Evolutionary conservation across 1,139 yeast species (phyloP), one percentile per base, ranked within the genome.

Genomic region (Saccharomyces hybrid): DNA sequence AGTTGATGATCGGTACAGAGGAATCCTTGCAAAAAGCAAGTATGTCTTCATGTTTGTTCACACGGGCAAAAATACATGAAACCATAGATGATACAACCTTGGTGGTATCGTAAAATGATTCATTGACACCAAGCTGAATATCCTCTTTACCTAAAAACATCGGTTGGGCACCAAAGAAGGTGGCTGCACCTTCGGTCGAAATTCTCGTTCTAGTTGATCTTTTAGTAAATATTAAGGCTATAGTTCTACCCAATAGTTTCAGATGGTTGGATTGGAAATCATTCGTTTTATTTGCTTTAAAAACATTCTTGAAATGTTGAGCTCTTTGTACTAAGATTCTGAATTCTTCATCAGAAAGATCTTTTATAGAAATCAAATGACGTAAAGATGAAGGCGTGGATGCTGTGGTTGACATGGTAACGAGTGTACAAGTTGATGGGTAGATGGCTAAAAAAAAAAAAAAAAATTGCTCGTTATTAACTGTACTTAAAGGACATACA

Each of bases 71-170:
- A 13, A 93, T 83, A 63, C 96, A 86, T 14, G 96, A 84, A 1
- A 95, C 88, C 99, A 93, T 93, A 2, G 97, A 90, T 16, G 96
- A 87, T 8, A 93, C 82, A 46, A 93, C 96, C 61, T 81, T 82
- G 26, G 96, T 80, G 1, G 97, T 85, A 71, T 93, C 99, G 64
- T 87, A 85, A 57, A 88, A 73, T 0, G 95, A 80, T 75, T 93
- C 99, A 68, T 93, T 93, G 48, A 89, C 93, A 61, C 99, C 99
- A 56, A 93, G 76, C 73, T 93, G 99, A 66, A 93, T 93, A 66
- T 93, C 99, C 62, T 91, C 97, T 64, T 86, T 88, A 53, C 99
- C 98, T 61, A 93, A 77, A 66, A 93, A 93, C 95, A 93, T 87
- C 13, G 99, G 96, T 61, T 85, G 95, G 7, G 95, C 99, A 20